A percentile compares a stretch with the other conserved stretches of the same genome.
phyloP scores from a whole-genome alignment of 202 grass and related monocot species.

The Brachypodium distachyon region DNA sequence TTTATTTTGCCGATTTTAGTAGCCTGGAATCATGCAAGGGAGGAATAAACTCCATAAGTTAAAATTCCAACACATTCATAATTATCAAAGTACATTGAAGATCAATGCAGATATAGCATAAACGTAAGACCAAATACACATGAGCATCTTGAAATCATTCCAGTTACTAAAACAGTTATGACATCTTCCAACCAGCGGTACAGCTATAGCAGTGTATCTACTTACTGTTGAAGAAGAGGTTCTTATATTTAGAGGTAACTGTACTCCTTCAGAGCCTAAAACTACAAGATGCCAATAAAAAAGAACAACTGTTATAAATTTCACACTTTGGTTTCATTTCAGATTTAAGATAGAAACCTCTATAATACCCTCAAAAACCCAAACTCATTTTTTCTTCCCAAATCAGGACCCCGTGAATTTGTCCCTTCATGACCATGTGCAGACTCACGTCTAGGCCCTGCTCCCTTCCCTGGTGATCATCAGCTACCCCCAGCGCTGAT shows the following conservation, averaged over 20 bases:
- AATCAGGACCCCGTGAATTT: neutral
- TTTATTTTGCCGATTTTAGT: slow-evolving; percentile 93
- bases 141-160: neutral
- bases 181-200: neutral
- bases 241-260: neutral
- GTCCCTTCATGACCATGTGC: neutral
- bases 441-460: neutral
- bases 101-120: neutral
- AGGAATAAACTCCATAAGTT: neutral
- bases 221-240: neutral
- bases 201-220: neutral
- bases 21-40: slow-evolving; percentile 40
- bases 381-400: neutral
- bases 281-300: neutral
- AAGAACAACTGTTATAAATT: neutral
- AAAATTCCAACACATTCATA: neutral
- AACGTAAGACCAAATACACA: slow-evolving; percentile 1
- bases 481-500: neutral
- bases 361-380: neutral
- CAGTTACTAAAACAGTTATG: neutral
- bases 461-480: neutral
- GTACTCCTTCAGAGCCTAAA: neutral
- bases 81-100: neutral
- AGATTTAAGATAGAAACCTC: no score
- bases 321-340: no score